These are phyloP conservation scores for Malus sieversii DNA, from an alignment of 306 rosid genomes.

Conservation along the genomic window DNA sequence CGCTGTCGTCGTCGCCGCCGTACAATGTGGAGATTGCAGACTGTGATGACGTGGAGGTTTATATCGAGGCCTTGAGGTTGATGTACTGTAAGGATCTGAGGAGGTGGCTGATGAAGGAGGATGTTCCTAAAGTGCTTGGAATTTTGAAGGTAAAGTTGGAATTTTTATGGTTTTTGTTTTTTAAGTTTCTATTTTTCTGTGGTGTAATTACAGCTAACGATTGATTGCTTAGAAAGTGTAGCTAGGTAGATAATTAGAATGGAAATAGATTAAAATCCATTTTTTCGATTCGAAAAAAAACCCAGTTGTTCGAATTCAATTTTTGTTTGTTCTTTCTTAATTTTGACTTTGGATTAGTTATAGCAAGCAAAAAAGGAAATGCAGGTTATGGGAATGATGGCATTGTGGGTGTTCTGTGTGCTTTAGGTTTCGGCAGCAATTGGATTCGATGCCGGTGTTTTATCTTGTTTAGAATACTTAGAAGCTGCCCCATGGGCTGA, in stretches of 20 bases:
- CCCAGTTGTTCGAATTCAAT: background rate
- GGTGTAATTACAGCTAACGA: background rate
- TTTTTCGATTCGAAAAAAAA: background rate
- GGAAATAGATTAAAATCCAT: background rate
- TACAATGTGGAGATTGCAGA: conserved; percentile 82
- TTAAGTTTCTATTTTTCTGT: background rate
- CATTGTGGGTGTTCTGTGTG: conserved; percentile 3
- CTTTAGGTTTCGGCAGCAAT: conserved; percentile 85
- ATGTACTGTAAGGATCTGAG: conserved; percentile 87
- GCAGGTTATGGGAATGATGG: background rate
- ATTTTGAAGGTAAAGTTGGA: conserved; percentile 55
- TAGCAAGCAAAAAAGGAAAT: background rate
- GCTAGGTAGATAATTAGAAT: background rate
- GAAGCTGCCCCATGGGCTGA: conserved; percentile 99
- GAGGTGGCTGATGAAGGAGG: conserved; percentile 83
- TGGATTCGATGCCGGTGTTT: conserved; percentile 87
- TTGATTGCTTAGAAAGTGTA: background rate
- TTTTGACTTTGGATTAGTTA: background rate
- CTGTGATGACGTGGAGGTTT: conserved; percentile 88
- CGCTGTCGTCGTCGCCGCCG: conserved; percentile 38
- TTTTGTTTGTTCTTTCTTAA: background rate
- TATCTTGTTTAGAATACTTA: conserved; percentile 92
- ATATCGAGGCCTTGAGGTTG: conserved; percentile 74
- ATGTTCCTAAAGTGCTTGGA: conserved; percentile 76
- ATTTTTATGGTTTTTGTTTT: background rate